These are phyloP conservation scores for Termitomyces sp. DNA, from an alignment of 768 basidiomycete species.

Conservation along the genomic window DNA sequence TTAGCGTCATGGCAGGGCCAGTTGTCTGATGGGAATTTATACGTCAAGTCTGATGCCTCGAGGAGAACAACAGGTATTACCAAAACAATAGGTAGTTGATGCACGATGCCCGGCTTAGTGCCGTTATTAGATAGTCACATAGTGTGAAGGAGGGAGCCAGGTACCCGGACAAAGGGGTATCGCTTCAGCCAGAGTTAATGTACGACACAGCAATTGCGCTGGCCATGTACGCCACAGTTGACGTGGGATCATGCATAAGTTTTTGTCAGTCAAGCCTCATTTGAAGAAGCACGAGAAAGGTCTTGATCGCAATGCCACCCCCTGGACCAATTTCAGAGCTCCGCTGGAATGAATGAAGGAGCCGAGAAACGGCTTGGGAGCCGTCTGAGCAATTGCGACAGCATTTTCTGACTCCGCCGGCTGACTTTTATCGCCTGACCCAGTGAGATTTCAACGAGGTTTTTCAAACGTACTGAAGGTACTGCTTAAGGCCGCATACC, in stretches of 20 bases:
- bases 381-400: neutral
- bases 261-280: neutral
- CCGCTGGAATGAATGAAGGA: neutral
- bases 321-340: neutral
- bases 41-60: conserved; percentile 9
- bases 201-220: neutral
- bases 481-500: neutral
- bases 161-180: neutral
- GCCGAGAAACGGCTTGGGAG: neutral
- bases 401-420: neutral
- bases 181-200: neutral
- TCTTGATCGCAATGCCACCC: neutral
- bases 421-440: neutral
- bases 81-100: neutral
- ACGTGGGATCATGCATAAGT: neutral
- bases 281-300: neutral
- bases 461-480: no score
- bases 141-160: neutral
- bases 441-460: no score
- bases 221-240: neutral
- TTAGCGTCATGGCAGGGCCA: conserved; percentile 15
- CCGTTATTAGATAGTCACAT: conserved; percentile 1
- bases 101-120: neutral
- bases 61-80: conserved; percentile 10
- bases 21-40: conserved; percentile 14